Evolutionary conservation across 306 rosid species (phyloP), one percentile per base, ranked within the genome.

Genomic region (apple (Malus domestica)): DNA sequence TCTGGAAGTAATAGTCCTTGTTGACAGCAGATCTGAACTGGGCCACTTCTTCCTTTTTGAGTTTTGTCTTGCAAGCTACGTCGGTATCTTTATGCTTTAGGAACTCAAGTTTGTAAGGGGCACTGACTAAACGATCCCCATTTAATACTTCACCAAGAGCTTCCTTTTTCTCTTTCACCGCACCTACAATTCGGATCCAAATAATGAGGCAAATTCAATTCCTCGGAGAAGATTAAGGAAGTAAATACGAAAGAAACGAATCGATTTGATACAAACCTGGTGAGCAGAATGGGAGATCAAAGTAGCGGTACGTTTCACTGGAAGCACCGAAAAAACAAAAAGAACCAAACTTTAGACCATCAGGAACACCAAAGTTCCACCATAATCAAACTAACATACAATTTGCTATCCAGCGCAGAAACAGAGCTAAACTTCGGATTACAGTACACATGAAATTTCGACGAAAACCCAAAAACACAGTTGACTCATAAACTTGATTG

Each of bases 121-220:
- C 91, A 74, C 87, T 88, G 15, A 92, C 91, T 52, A 94, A 84
- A 14, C 95, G 90, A 83, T 94, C 97, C n/a, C 98, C 98, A 70
- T 90, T 90, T 75, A 94, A 80, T 2, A 94, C 92, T 83, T 94
- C 98, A 42, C 96, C 96, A 9, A 94, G 89, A 65, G 98, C 96
- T 85, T 94, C 96, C 80, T 86, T 90, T 70, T 90, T 94, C 78
- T 92, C 98, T 67, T 87, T 86, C 72, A 89, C 72, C 74, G 80
- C 19, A 33, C 14, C 98, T 94, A 87, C 80, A 71, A 30, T 72
- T 54, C 62, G 59, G 63, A 74, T 60, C 80, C 80, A 80, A 60
- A 51, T 27, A 46, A 73, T 38, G 57, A 35, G 18, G 29, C 11
- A 73, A 65, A 54, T 54, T 10, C 12, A 27, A 6, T 14, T 19